Percentiles rank a stretch among this genome's conserved stretches.
Evolutionary conservation across 441 rosid species (phyloP).

Genomic region (Populus hybrid): DNA sequence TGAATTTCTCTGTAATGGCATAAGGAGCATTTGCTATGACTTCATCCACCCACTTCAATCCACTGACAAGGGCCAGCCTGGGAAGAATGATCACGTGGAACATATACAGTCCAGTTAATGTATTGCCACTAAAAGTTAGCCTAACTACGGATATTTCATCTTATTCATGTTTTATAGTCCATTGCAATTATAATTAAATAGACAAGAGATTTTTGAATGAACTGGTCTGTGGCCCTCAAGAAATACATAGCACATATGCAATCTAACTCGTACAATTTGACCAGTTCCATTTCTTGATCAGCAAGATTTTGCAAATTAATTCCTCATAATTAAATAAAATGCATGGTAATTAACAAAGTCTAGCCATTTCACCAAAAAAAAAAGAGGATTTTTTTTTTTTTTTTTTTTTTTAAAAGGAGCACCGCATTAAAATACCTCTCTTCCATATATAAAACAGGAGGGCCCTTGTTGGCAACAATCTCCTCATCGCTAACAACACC

Average conservation of each 20-base stretch:
- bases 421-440: slow-evolving; percentile 51
- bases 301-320: background rate
- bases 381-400: background rate
- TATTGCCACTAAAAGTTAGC: background rate
- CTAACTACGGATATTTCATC: background rate
- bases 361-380: background rate
- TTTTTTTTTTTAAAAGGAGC: background rate
- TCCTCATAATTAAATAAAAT: background rate
- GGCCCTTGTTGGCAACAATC: slow-evolving; percentile 89
- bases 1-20: slow-evolving; percentile 86
- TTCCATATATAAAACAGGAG: slow-evolving; percentile 86
- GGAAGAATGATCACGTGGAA: background rate
- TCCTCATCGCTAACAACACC: slow-evolving; percentile 94
- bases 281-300: background rate
- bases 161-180: background rate
- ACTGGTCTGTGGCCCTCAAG: background rate
- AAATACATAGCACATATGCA: background rate
- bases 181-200: background rate
- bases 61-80: slow-evolving; percentile 87
- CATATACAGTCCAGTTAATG: background rate
- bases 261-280: background rate
- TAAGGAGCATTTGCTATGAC: slow-evolving; percentile 90
- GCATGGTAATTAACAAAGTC: background rate
- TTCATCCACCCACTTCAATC: slow-evolving; percentile 97
- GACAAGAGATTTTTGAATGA: background rate